Evolutionary conservation across 2,329 filamentous ascomycete genomes (phyloP).

Genomic region (Calycina marina): DNA sequence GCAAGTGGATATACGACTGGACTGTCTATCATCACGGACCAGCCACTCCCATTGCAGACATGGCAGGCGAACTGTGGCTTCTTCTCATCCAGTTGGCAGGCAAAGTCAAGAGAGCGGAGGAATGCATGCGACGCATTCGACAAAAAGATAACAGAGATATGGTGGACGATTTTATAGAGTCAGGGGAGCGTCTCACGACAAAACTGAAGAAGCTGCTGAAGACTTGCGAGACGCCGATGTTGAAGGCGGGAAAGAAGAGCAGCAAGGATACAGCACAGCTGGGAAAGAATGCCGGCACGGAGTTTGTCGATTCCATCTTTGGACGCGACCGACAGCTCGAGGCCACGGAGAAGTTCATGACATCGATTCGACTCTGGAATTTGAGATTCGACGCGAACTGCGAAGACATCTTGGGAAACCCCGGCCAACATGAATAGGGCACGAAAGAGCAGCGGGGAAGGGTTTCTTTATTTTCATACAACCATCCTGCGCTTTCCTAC

Average conservation of each 20-base stretch:
- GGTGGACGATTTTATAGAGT: slow-evolving; percentile 80
- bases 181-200: slow-evolving; percentile 72
- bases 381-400: slow-evolving; percentile 93
- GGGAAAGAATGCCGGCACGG: slow-evolving; percentile 81
- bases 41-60: slow-evolving; percentile 69
- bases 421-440: slow-evolving; percentile 21
- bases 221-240: slow-evolving; percentile 88
- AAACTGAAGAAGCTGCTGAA: slow-evolving; percentile 80
- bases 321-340: slow-evolving; percentile 80
- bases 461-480: slow-evolving; percentile 7
- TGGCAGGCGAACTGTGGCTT: slow-evolving; percentile 91
- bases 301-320: slow-evolving; percentile 94
- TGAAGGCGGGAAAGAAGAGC: slow-evolving; percentile 67
- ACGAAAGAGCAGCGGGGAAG: not conserved
- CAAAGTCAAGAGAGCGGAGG: slow-evolving; percentile 84
- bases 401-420: slow-evolving; percentile 64
- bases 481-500: slow-evolving; percentile 5
- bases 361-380: slow-evolving; percentile 49
- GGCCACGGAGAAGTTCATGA: slow-evolving; percentile 87
- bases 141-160: slow-evolving; percentile 61
- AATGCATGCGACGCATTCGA: slow-evolving; percentile 59
- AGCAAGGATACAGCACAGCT: slow-evolving; percentile 55
- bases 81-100: slow-evolving; percentile 85
- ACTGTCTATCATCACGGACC: slow-evolving; percentile 82
- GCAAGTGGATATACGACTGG: slow-evolving; percentile 99